Conservation (phyloP, 768 basidiomycete genomes). For the Mycena polygramma region DNA sequence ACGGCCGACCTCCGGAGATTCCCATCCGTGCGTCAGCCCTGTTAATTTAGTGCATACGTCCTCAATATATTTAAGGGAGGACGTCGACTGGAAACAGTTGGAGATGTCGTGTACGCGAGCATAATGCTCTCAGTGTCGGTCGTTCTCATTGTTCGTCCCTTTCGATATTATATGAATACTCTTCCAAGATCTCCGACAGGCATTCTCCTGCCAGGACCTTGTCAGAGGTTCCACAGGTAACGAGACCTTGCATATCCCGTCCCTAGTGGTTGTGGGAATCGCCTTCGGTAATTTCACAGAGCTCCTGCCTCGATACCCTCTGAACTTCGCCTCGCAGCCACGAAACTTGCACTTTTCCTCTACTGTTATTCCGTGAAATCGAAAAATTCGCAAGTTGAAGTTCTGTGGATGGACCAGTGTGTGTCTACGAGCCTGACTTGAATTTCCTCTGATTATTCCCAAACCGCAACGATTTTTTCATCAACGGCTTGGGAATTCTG, state of each 20-base stretch:
- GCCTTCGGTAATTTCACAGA: constrained; percentile 58
- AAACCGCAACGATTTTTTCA: constrained; percentile 56
- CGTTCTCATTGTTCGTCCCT: constrained; percentile 48
- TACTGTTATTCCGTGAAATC: constrained; percentile 66
- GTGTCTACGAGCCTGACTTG: neutral
- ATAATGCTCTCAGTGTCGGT: constrained; percentile 30
- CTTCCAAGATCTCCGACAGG: constrained; percentile 9
- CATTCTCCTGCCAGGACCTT: constrained; percentile 51
- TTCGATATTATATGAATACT: neutral
- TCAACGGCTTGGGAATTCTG: constrained; percentile 60
- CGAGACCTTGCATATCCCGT: constrained; percentile 60
- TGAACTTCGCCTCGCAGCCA: constrained; percentile 42
- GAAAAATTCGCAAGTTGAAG: constrained; percentile 67
- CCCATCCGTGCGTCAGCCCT: constrained; percentile 50
- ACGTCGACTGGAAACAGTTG: constrained; percentile 65
- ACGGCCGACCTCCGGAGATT: constrained; percentile 29
- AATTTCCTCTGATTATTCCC: neutral
- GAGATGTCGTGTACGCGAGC: constrained; percentile 65
- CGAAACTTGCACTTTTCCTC: constrained; percentile 70
- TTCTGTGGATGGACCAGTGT: constrained; percentile 68
- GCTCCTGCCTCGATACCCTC: no score
- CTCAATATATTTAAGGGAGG: constrained; percentile 51
- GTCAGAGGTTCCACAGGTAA: neutral
- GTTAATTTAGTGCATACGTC: constrained; percentile 60
- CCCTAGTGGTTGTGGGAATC: constrained; percentile 67